Percentiles rank a stretch among this genome's conserved stretches.
phyloP scores from a whole-genome alignment of 257 asterid species.

The Forsythia suspensa region DNA sequence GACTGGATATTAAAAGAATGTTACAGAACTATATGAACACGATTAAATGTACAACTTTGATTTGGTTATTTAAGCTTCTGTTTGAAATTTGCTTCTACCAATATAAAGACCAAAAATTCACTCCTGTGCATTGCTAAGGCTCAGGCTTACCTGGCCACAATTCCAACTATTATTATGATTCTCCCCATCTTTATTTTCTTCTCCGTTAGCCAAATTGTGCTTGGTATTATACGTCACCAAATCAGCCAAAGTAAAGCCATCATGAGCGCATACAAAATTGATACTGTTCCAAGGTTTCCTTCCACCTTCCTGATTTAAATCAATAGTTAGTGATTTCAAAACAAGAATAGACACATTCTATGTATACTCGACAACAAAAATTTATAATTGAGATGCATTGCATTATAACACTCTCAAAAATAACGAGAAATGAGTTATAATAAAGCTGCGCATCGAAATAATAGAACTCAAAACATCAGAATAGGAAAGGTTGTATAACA shows the following conservation, averaged over 20 bases:
- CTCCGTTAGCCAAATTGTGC: constrained; percentile 91
- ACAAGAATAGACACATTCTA: neutral
- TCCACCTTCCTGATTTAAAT: constrained; percentile 86
- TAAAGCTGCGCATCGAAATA: neutral
- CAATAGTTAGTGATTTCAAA: constrained; percentile 17
- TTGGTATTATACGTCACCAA: constrained; percentile 84
- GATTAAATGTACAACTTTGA: neutral
- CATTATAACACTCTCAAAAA: constrained; percentile 2
- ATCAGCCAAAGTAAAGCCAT: constrained; percentile 98
- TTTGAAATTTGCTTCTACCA: neutral
- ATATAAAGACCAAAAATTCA: neutral
- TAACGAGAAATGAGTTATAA: neutral
- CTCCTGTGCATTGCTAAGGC: neutral
- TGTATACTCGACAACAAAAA: neutral
- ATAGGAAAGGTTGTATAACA: neutral
- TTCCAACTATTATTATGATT: constrained; percentile 98
- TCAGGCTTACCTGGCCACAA: constrained; percentile 74
- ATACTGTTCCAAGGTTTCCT: constrained; percentile 96
- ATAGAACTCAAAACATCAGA: neutral
- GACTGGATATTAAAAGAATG: neutral
- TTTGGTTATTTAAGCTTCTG: constrained; percentile 10
- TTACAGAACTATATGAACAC: neutral
- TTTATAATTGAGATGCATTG: neutral
- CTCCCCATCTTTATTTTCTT: constrained; percentile 94
- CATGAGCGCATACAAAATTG: constrained; percentile 91